Base-by-base conservation (phyloP, 371 early-diverging fungal species). In the Blakeslea trispora region DNA sequence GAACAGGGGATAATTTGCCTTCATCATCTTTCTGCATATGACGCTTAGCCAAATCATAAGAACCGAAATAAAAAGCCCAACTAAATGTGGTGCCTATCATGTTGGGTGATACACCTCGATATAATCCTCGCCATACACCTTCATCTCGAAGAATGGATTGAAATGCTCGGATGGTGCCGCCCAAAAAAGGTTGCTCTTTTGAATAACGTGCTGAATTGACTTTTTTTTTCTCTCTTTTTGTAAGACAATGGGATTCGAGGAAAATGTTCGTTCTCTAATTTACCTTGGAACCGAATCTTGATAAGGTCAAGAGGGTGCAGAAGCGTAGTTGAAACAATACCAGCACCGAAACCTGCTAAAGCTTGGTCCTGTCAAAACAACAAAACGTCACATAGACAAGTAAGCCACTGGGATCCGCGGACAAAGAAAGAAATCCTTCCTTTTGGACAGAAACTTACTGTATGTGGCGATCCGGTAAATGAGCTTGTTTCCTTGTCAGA, bases 21-120 rank as follows among this genome's bases (percentile, higher is more conserved):
- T 80, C 69, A 0, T 71, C 64, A 28, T 84, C 82, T 45, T 80
- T 84, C 17, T 79, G 68, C 91, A 92, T 91, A 22, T 80, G 75
- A 31, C 84, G 81, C 50, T 93, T 92, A 61, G 92, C 81, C 56
- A 84, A 57, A 56, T 86, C 83, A 66, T 93, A 88, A 80, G 91
- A 94, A 51, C 87, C 91, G 72, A 98, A 97, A 67, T 97, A 98
- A 40, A 98, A 77, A 0, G 95, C 97, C 97, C 98, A 98, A 43
- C 92, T 91, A 14, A 89, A 69, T 9, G 93, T 89, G n/a, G 96
- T 86, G 1, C 97, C 98, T 4, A 91, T 91, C 56, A 96, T 82
- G 58, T 94, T 98, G 37, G 98, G 90, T 3, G 87, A 59, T 2
- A 98, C 70, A 11, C 97, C 98, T 28, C 94, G 83, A 66, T 98